Percentiles rank a stretch among this genome's conserved stretches.
Conservation (phyloP, 2,329 filamentous ascomycete genomes). For the Nemania diffusa region DNA sequence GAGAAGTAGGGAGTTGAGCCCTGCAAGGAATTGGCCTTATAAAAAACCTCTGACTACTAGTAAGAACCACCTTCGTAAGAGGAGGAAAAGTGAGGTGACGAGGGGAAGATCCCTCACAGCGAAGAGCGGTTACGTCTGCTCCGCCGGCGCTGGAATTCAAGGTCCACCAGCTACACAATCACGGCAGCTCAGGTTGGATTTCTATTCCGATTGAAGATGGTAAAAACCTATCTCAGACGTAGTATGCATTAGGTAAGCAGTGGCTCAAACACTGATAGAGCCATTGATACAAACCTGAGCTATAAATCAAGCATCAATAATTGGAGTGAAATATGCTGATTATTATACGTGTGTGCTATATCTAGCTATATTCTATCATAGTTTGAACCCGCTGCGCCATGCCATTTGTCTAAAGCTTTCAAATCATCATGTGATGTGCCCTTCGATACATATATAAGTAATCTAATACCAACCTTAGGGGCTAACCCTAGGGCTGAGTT, state of each 20-base stretch:
- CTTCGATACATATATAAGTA: background rate
- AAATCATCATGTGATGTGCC: background rate
- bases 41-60: too few species aligned
- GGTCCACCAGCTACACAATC: too few species aligned
- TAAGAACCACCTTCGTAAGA: too few species aligned
- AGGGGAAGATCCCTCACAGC: too few species aligned
- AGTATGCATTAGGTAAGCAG: too few species aligned
- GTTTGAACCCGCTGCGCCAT: background rate
- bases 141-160: too few species aligned
- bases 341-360: constrained; percentile 1
- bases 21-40: too few species aligned
- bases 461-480: background rate
- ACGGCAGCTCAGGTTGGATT: too few species aligned
- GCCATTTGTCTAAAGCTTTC: background rate
- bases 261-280: background rate
- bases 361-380: constrained; percentile 12
- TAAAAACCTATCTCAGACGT: too few species aligned
- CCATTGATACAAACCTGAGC: background rate
- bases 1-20: constrained; percentile 4
- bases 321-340: background rate
- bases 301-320: background rate
- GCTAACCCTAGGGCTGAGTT: background rate
- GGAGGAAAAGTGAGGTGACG: too few species aligned
- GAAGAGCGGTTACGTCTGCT: too few species aligned
- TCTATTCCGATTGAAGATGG: too few species aligned